These are phyloP conservation scores for Candolleomyces eurysporus DNA, from an alignment of 768 basidiomycete species.

Conservation along the genomic window DNA sequence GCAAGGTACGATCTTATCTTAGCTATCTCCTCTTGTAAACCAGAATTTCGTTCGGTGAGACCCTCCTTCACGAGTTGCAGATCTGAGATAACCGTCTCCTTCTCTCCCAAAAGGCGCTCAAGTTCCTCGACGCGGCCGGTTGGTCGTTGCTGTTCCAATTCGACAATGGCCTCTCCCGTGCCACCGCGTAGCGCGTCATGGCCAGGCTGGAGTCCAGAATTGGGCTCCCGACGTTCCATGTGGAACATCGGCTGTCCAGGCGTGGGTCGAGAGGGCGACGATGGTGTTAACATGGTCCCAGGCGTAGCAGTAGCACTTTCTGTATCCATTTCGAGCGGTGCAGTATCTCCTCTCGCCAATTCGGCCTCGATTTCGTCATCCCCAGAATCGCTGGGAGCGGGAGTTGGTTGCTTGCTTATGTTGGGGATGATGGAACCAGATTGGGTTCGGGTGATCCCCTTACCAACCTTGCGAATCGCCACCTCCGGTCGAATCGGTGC, in stretches of 20 bases:
- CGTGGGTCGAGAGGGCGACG: not conserved
- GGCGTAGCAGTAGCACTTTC: not conserved
- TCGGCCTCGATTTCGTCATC: not conserved
- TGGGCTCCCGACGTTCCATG: not conserved
- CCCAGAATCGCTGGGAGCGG: constrained; percentile 39
- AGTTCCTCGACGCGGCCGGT: not conserved
- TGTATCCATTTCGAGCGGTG: not conserved
- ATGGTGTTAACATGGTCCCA: not conserved
- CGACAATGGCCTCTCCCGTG: too few relatives aligned
- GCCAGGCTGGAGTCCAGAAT: not conserved
- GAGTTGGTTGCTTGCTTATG: constrained; percentile 49
- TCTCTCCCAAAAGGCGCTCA: not conserved
- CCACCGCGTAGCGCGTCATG: too few relatives aligned
- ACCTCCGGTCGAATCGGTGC: not conserved
- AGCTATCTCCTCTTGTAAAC: not conserved
- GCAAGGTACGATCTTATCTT: not conserved
- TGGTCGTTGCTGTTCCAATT: too few relatives aligned
- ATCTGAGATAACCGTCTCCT: not conserved
- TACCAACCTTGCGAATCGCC: not conserved
- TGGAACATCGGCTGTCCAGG: not conserved
- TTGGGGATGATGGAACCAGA: constrained; percentile 48
- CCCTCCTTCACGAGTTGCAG: not conserved
- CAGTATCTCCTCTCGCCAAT: not conserved
- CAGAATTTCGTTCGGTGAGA: not conserved
- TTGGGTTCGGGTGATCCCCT: constrained; percentile 28